Conservation (phyloP, 768 basidiomycete genomes). For the Pleurotus tuoliensis region DNA sequence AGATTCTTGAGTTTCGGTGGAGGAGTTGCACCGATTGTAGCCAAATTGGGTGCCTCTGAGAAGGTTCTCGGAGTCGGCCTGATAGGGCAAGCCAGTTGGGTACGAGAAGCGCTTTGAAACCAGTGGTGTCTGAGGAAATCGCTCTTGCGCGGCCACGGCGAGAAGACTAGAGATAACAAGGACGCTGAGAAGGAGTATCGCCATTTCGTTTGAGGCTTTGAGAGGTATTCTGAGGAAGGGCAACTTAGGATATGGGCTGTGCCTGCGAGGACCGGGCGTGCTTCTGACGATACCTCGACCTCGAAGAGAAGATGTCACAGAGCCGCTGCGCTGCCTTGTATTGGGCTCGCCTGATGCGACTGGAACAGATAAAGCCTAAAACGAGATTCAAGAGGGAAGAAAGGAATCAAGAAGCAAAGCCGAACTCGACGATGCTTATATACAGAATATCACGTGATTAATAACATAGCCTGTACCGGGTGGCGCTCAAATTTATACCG, state of each 20-base stretch:
- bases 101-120: conserved; percentile 10
- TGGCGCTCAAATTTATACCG: background rate
- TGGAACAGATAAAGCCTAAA: background rate
- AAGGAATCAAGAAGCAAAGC: background rate
- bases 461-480: background rate
- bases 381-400: background rate
- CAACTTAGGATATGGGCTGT: conserved; percentile 5
- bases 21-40: conserved; percentile 66
- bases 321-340: background rate
- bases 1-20: conserved; percentile 57
- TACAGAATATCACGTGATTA: background rate
- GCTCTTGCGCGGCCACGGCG: background rate
- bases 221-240: background rate
- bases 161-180: background rate
- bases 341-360: background rate
- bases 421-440: background rate
- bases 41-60: conserved; percentile 57
- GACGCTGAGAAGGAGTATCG: background rate
- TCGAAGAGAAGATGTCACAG: background rate
- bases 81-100: conserved; percentile 40
- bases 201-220: too few relatives aligned
- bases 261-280: background rate
- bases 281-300: conserved; percentile 1
- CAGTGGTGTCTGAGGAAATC: conserved; percentile 1
- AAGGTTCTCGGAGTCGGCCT: conserved; percentile 39